Conservation (phyloP, 768 basidiomycete genomes). For the Tylopilus sp. region DNA sequence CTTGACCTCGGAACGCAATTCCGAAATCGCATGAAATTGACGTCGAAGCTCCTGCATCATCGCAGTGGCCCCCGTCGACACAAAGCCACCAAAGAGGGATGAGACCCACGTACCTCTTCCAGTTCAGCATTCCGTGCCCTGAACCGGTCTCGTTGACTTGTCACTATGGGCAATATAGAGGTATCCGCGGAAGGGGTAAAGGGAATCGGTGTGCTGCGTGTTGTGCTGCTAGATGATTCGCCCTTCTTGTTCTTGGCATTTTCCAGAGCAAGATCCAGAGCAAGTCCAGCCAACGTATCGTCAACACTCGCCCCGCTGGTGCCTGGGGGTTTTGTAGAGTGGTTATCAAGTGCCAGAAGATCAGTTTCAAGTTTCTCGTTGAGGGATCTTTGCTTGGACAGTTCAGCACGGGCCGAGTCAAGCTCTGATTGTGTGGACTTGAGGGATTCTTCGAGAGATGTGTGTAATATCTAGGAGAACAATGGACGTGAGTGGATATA, state of each 20-base stretch:
- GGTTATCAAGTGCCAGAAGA: constrained; percentile 74
- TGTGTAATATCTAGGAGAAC: constrained; percentile 64
- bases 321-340: constrained; percentile 11
- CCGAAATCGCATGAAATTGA: constrained; percentile 92
- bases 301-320: constrained; percentile 26
- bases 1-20: constrained; percentile 90
- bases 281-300: constrained; percentile 71
- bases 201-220: constrained; percentile 61
- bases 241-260: constrained; percentile 14
- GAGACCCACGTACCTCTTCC: constrained; percentile 65
- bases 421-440: constrained; percentile 56
- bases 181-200: constrained; percentile 79
- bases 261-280: constrained; percentile 45
- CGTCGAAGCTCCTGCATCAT: constrained; percentile 78
- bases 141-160: constrained; percentile 96
- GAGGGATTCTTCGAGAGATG: constrained; percentile 74
- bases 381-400: constrained; percentile 72
- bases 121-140: constrained; percentile 94
- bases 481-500: not conserved
- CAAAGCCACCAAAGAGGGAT: not conserved
- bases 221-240: constrained; percentile 19
- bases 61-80: not conserved
- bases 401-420: constrained; percentile 53
- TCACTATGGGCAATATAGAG: constrained; percentile 97
- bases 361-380: constrained; percentile 94